A percentile compares a stretch with the other conserved stretches of the same genome.
Evolutionary conservation across 345 rosid genomes (phyloP).

Genomic region (Microthlaspi erraticum): DNA sequence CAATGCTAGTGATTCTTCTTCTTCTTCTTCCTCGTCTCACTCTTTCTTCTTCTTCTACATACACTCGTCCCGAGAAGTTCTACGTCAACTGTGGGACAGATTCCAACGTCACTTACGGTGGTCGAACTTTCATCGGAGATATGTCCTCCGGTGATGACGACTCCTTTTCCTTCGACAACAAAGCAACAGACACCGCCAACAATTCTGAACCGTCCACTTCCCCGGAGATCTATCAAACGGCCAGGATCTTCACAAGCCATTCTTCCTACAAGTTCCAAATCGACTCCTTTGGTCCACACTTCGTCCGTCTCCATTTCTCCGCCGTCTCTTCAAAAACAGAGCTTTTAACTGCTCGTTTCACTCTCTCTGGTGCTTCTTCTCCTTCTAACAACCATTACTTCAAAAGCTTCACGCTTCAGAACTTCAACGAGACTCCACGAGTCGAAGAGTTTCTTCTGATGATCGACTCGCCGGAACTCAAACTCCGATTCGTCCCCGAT

Average conservation of each 20-base stretch:
- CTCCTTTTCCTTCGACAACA: constrained; percentile 33
- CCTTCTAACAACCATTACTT: constrained; percentile 34
- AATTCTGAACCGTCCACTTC: not conserved
- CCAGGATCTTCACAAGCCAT: constrained; percentile 48
- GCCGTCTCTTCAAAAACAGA: constrained; percentile 40
- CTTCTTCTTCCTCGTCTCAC: constrained; percentile 37
- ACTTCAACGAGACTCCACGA: constrained; percentile 13
- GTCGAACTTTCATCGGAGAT: constrained; percentile 50
- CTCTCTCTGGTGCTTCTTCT: constrained; percentile 28
- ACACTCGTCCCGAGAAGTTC: constrained; percentile 47
- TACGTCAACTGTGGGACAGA: constrained; percentile 66
- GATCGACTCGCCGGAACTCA: constrained; percentile 31
- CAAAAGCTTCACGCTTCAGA: constrained; percentile 38
- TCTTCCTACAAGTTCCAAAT: constrained; percentile 49
- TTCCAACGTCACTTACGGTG: not conserved
- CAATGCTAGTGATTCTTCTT: not conserved
- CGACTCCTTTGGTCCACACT: constrained; percentile 38
- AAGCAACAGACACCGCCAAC: constrained; percentile 17
- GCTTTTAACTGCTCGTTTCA: constrained; percentile 39
- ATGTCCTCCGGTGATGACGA: constrained; percentile 8
- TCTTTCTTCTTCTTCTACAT: constrained; percentile 30
- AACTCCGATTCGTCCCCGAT: constrained; percentile 46
- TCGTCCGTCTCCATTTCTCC: constrained; percentile 52
- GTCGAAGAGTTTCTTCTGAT: constrained; percentile 56
- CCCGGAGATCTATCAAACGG: constrained; percentile 49